Conservation (phyloP, 2,329 filamentous ascomycete genomes). For the Capronia coronata region DNA sequence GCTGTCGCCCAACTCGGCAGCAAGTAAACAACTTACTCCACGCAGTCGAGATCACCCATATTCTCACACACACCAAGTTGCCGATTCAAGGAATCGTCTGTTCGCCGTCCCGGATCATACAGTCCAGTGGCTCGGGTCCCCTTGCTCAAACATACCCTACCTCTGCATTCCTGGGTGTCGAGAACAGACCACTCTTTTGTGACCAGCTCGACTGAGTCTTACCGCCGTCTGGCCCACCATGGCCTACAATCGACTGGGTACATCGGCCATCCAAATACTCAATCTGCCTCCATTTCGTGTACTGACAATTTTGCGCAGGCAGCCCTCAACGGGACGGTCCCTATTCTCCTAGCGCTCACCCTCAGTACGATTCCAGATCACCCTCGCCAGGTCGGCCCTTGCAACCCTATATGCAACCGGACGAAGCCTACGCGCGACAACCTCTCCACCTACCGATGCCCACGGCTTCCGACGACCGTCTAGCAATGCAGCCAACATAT, state of each 20-base stretch:
- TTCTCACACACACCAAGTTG: background rate
- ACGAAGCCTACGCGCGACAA: constrained; percentile 42
- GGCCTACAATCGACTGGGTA: constrained; percentile 70
- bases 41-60: background rate
- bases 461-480: constrained; percentile 60
- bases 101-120: background rate
- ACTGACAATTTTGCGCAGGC: constrained; percentile 16
- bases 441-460: constrained; percentile 61
- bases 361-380: constrained; percentile 53
- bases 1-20: background rate
- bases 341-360: constrained; percentile 45
- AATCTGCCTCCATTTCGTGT: constrained; percentile 6
- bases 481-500: constrained; percentile 78
- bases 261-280: constrained; percentile 34
- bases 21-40: constrained; percentile 4
- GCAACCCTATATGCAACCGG: constrained; percentile 74
- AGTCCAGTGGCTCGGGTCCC: constrained; percentile 1
- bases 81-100: background rate
- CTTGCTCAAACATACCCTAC: background rate
- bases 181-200: constrained; percentile 16
- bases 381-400: constrained; percentile 72
- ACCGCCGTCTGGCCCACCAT: constrained; percentile 40
- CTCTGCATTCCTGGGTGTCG: constrained; percentile 15
- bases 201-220: background rate
- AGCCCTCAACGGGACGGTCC: constrained; percentile 38